Evolutionary conservation across 1,139 yeast species (phyloP).

Genomic region (Diutina sp.): DNA sequence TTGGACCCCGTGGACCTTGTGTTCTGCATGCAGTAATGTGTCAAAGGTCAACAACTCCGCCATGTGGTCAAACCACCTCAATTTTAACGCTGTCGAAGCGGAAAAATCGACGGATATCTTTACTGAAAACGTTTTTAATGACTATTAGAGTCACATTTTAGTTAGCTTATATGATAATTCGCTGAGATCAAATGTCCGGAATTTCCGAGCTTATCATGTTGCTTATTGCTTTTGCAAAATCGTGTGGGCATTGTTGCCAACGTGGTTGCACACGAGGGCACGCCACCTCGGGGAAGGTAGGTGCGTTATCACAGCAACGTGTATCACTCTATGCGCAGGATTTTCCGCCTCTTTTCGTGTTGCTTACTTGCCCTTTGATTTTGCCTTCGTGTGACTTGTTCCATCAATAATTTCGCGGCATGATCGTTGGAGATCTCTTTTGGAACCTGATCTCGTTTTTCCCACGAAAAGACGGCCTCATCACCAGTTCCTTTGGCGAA

Average conservation of each 20-base stretch:
- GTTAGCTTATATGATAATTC: too few species aligned
- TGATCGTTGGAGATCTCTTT: neutral
- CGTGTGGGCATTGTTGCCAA: neutral
- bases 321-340: neutral
- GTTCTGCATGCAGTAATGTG: neutral
- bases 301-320: neutral
- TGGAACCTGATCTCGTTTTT: neutral
- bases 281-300: neutral
- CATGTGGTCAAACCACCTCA: neutral
- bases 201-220: neutral
- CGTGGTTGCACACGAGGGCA: neutral
- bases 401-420: neutral
- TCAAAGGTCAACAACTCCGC: neutral
- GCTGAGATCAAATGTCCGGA: neutral
- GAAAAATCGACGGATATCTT: too few species aligned
- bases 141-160: too few species aligned
- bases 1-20: neutral
- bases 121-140: neutral
- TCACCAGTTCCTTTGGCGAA: neutral
- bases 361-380: neutral
- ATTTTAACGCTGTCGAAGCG: neutral
- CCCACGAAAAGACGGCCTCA: neutral
- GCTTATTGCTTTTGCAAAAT: neutral
- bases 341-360: neutral
- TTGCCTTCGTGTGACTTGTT: neutral